Evolutionary conservation across 495 filamentous ascomycete species (phyloP).

Genomic region (Chaetomium fimeti): DNA sequence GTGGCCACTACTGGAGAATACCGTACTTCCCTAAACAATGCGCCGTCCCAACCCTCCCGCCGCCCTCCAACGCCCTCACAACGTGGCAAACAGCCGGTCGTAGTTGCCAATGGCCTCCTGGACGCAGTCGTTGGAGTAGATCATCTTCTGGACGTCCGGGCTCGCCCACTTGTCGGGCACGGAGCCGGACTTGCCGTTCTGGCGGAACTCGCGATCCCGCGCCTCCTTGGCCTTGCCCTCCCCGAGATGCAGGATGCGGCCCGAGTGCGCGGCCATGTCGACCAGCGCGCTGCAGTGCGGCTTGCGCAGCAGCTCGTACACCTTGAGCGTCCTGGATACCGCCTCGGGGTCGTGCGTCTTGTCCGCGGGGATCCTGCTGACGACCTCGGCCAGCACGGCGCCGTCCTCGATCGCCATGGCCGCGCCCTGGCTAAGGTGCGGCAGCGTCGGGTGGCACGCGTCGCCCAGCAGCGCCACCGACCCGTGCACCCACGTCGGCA

Average conservation of each 20-base stretch:
- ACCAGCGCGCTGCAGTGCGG: constrained; percentile 67
- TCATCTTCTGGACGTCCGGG: constrained; percentile 71
- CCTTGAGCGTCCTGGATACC: constrained; percentile 62
- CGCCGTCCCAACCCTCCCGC: neutral
- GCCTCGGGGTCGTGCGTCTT: constrained; percentile 49
- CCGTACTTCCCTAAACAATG: neutral
- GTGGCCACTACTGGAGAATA: neutral
- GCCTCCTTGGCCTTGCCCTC: constrained; percentile 73
- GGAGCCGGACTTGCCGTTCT: constrained; percentile 55
- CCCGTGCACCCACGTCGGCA: constrained; percentile 69
- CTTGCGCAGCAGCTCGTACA: constrained; percentile 73
- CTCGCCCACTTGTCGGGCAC: constrained; percentile 78
- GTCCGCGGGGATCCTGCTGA: constrained; percentile 52
- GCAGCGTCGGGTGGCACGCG: constrained; percentile 76
- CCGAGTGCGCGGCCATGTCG: constrained; percentile 65
- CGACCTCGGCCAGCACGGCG: constrained; percentile 65
- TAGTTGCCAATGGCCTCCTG: constrained; percentile 61
- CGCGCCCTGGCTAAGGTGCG: constrained; percentile 75
- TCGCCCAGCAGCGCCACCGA: constrained; percentile 71
- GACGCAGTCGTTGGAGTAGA: constrained; percentile 69
- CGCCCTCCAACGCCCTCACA: constrained; percentile 17
- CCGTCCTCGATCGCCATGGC: constrained; percentile 85
- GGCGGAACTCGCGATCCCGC: constrained; percentile 68
- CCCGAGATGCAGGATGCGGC: constrained; percentile 68
- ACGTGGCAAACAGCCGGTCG: constrained; percentile 53